Evolutionary conservation across 805 yeast species (phyloP), one percentile per base, ranked within the genome.

Genomic region (Priceomyces carsonii): DNA sequence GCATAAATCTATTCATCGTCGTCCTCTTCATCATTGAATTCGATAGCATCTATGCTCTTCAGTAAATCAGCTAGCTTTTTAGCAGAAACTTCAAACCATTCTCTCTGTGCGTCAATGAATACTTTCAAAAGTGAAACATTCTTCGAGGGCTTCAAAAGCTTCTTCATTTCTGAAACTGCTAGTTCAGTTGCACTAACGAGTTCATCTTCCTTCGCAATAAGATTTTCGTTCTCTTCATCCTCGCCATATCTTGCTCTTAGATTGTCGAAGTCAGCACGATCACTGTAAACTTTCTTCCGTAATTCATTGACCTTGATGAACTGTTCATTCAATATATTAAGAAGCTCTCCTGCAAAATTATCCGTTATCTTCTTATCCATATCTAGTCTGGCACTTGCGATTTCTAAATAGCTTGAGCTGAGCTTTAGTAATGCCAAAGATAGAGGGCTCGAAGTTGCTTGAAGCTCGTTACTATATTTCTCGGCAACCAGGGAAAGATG

Each of bases 161-260:
- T 77, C 57, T 82, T 79, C 93, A 85, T 84, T 35, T 80, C 78
- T 48, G 78, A 76, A n/a, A 84, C 93, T 0, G 95, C 93, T 18
- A 73, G 65, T 38, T 84, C 82, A 3, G 89, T 85, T 17, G 88
- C 86, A 46, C 80, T 76, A 22, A 85, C 93, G 45, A 85, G 75
- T 43, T 83, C 91, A 54, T 85, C 95, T 59, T 85, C 95, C 41
- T 70, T 69, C 12, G 64, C 55, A 40, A 79, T 80, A 45, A 77
- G 62, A 36, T 74, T 77, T 44, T 70, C 72, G 41, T 67, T 65
- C 45, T 80, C 70, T 26, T 65, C 68, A 35, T 77, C 84, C 14
- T 73, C 60, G 18, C 47, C 39, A 15, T 38, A 26, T 30, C 50
- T 84, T 36, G 85, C 69, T 57, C 93, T 74, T 42, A 80, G 60